Evolutionary conservation across 768 basidiomycete genomes (phyloP).

Genomic region (Crassisporium funariophilum): DNA sequence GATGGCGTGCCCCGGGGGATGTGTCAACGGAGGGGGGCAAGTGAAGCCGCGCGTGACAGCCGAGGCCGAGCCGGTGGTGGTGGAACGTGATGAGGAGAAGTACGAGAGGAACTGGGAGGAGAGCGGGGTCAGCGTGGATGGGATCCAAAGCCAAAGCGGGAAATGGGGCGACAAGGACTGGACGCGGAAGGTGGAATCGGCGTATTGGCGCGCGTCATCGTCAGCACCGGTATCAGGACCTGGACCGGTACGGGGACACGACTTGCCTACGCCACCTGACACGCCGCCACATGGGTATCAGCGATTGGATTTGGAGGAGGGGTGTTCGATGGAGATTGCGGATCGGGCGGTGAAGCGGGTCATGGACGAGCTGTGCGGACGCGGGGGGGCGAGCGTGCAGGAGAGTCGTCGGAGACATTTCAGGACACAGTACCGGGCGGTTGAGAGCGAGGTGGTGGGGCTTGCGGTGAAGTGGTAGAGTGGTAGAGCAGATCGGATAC

Average conservation of each 20-base stretch:
- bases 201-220: slow-evolving; percentile 66
- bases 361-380: slow-evolving; percentile 36
- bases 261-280: slow-evolving; percentile 5
- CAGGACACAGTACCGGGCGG: slow-evolving; percentile 83
- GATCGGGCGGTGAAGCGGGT: slow-evolving; percentile 27
- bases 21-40: slow-evolving; percentile 97
- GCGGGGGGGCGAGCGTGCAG: not conserved
- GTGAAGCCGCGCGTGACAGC: slow-evolving; percentile 41
- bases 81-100: slow-evolving; percentile 63
- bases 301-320: slow-evolving; percentile 18
- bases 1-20: slow-evolving; percentile 98
- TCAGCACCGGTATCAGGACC: not conserved
- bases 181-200: slow-evolving; percentile 77
- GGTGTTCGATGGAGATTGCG: slow-evolving; percentile 10
- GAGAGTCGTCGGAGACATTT: slow-evolving; percentile 49
- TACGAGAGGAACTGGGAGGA: slow-evolving; percentile 64
- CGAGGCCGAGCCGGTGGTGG: no score
- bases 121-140: slow-evolving; percentile 45
- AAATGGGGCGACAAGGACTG: slow-evolving; percentile 86
- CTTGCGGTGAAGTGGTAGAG: slow-evolving; percentile 72
- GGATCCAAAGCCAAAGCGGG: slow-evolving; percentile 47
- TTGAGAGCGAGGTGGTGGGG: slow-evolving; percentile 83
- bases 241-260: not conserved
- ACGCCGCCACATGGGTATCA: slow-evolving; percentile 26
- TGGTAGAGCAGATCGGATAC: slow-evolving; percentile 11